A percentile compares a stretch with the other conserved stretches of the same genome.
Conservation (phyloP, 2,329 filamentous ascomycete species). For the Sarocladiaceae sp. region DNA sequence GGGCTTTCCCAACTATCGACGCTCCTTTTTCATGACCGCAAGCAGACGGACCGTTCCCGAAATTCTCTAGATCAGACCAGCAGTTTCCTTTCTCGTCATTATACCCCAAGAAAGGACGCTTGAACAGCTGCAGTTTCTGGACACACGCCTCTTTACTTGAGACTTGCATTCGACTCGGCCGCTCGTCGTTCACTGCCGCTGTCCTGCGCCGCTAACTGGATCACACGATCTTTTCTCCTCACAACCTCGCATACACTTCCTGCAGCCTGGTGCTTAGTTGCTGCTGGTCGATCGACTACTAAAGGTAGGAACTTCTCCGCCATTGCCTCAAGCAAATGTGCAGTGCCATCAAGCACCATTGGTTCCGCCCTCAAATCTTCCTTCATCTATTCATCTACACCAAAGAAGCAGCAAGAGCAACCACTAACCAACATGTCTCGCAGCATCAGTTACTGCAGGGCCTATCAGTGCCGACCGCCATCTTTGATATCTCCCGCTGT, state of each 20-base stretch:
- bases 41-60: conserved; percentile 7
- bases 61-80: conserved; percentile 3
- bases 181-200: background rate
- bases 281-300: conserved; percentile 3
- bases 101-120: conserved; percentile 3
- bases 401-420: background rate
- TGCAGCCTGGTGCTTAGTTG: conserved; percentile 2
- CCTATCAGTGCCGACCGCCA: conserved; percentile 3
- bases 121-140: background rate
- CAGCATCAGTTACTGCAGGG: conserved; percentile 8
- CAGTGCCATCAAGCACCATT: background rate
- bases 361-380: background rate
- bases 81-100: conserved; percentile 7
- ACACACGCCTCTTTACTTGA: conserved; percentile 6
- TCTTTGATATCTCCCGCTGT: conserved; percentile 9
- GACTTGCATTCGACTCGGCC: conserved; percentile 4
- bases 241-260: background rate
- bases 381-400: background rate
- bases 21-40: conserved; percentile 9
- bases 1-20: conserved; percentile 9
- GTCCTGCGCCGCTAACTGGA: conserved; percentile 3
- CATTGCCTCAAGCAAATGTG: no score
- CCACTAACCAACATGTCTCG: conserved; percentile 8
- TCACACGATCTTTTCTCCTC: conserved; percentile 4
- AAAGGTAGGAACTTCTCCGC: conserved; percentile 4